A percentile compares a stretch with the other conserved stretches of the same genome.
These are phyloP conservation scores for Pseudogymnoascus sp. DNA, from an alignment of 2,329 filamentous ascomycete species.

Conservation along the genomic window DNA sequence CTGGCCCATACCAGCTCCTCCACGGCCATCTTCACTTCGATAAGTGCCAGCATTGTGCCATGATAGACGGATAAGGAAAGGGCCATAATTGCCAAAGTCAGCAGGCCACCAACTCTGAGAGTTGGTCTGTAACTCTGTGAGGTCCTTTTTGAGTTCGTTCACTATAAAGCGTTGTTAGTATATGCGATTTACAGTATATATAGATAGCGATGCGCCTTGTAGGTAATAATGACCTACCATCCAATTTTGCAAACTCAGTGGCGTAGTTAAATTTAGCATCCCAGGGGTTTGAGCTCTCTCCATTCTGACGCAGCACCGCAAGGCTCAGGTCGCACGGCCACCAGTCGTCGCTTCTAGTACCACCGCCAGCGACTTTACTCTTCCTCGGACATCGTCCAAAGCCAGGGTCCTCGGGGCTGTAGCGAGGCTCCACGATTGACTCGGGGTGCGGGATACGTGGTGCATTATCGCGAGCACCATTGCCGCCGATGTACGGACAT, in stretches of 20 bases:
- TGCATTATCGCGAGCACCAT: not conserved
- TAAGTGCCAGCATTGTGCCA: constrained; percentile 56
- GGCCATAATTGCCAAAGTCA: constrained; percentile 54
- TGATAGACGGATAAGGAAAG: constrained; percentile 51
- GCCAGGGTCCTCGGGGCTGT: not conserved
- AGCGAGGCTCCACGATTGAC: constrained; percentile 3
- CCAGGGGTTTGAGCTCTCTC: constrained; percentile 42
- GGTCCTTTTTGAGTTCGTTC: constrained; percentile 46
- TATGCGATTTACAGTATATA: not conserved
- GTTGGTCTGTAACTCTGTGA: constrained; percentile 48
- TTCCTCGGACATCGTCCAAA: constrained; percentile 21
- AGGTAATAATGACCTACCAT: constrained; percentile 37
- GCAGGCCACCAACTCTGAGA: constrained; percentile 56
- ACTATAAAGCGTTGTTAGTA: constrained; percentile 13
- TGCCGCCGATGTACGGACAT: not conserved
- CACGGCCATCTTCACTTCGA: constrained; percentile 50
- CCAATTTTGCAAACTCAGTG: constrained; percentile 49
- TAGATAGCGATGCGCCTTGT: not conserved
- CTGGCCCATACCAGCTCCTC: constrained; percentile 50
- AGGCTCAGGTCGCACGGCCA: constrained; percentile 49
- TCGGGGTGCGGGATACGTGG: not conserved
- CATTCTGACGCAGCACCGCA: constrained; percentile 52
- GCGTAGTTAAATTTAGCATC: constrained; percentile 47
- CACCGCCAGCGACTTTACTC: constrained; percentile 33
- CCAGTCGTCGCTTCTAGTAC: constrained; percentile 48